phyloP scores from a whole-genome alignment of 2,329 filamentous ascomycete species.

The Fusarium austroafricanum region DNA sequence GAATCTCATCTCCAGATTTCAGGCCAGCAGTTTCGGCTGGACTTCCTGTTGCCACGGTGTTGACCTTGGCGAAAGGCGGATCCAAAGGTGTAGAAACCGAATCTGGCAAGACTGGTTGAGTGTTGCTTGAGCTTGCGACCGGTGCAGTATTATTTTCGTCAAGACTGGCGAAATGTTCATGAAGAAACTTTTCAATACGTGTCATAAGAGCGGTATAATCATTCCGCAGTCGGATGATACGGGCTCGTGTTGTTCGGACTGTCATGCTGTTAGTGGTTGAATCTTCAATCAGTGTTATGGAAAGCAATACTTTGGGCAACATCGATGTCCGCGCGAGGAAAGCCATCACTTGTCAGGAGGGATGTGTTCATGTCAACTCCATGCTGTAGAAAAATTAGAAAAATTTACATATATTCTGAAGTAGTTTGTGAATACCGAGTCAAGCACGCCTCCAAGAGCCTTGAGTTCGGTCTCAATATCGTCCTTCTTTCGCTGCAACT shows the following conservation, averaged over 20 bases:
- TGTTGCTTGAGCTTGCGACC: conserved; percentile 37
- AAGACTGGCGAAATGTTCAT: conserved; percentile 86
- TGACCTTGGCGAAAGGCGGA: conserved; percentile 84
- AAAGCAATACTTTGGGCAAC: conserved; percentile 82
- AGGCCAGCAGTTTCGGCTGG: conserved; percentile 87
- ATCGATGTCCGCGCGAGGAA: conserved; percentile 92
- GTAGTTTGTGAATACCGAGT: conserved; percentile 71
- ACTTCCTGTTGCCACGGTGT: conserved; percentile 80
- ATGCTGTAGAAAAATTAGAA: conserved; percentile 69
- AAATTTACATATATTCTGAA: not conserved
- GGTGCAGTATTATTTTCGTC: conserved; percentile 59
- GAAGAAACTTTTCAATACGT: conserved; percentile 84
- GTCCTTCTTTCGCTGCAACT: conserved; percentile 88
- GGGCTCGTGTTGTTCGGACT: conserved; percentile 93
- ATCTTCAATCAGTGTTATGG: conserved; percentile 34
- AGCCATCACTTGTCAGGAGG: conserved; percentile 89
- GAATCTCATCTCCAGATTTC: conserved; percentile 81
- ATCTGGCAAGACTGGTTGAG: conserved; percentile 49
- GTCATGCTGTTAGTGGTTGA: conserved; percentile 29
- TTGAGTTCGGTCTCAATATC: conserved; percentile 87
- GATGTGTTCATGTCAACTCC: conserved; percentile 91
- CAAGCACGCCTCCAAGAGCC: conserved; percentile 85
- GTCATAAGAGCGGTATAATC: conserved; percentile 93
- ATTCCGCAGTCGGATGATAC: conserved; percentile 89
- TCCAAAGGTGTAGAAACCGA: conserved; percentile 45